Base-by-base conservation (phyloP, 768 basidiomycete genomes). In the Podaxis sp. region DNA sequence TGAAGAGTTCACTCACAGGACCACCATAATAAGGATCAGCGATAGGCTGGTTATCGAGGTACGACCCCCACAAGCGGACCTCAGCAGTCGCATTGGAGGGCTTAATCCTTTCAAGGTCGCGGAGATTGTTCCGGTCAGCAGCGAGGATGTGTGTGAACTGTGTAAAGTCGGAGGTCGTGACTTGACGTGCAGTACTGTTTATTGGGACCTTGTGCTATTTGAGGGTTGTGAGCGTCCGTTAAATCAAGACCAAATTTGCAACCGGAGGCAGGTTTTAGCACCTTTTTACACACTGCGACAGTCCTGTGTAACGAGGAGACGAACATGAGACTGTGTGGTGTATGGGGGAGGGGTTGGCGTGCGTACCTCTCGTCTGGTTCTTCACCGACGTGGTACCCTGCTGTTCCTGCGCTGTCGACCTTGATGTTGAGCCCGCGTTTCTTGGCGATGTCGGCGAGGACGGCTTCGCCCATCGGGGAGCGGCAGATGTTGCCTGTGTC, bases 381-480 rank as follows among this genome's bases (percentile, higher is more conserved):
- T 53, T 95, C 90, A 1, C 90, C 93, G 39, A 87, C 73, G 68
- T 97, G 95, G 73, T 95, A 96, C 13, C 84, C 88, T 9, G 86
- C 87, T 1, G 93, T 96, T 1, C 94, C 94, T 67, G 89, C 90
- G 56, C 92, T 93, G 68, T 95, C 93, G 33, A 95, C 89, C 12
- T 73, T 69, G 64, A 95, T 80, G 54, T 88, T 82, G 44, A 92
- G 69, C 12, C 85, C 86, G 38, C 90, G 86, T 68, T 87, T 81
- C 54, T 79, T 75, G 8, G 90, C 91, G 62, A 86, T 82, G 59
- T 92, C 81, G 64, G 77, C 80, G 33, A 96, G 80, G 24, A 96
- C 91, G 2, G 93, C 95, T 76, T 95, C 93, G 33, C 93, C 95
- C 87, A 96, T 93, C 0, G 95, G 94, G 24, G 92, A 94, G 38